Evolutionary conservation across 257 asterid species (phyloP), one percentile per base, ranked within the genome.

Genomic region (Solanum phureja): DNA sequence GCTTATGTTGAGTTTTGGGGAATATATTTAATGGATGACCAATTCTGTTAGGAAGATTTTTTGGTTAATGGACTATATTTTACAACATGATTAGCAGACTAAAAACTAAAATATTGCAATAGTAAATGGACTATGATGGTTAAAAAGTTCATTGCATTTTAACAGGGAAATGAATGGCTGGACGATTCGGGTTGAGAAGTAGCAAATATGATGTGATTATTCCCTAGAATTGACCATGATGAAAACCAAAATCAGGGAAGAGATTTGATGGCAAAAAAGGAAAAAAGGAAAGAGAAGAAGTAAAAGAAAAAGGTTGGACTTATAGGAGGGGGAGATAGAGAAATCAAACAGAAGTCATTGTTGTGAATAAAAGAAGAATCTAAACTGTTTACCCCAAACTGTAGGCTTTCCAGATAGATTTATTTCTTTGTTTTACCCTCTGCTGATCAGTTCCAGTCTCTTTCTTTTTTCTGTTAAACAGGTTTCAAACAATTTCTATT

Each of bases 401-500:
- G 33, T 46, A 18, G 40, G 38, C 24, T 42, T 40, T 42, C 23
- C 35, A 44, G 66, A 29, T 81, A 29, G 42, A 14, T 46, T 44
- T 5, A 81, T 81, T 46, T 81, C 18, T 8, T 46, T 81, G 85
- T 81, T 27, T 49, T 24, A 46, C 14, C 42, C 29, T 44, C 66
- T 29, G 85, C 42, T 81, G 42, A 49, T 81, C 8, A 81, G 85
- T 29, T 81, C 40, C 68, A 4, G 24, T 44, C 52, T 14, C 3
- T 46, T 16, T 81, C 4, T 46, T 87, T 58, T 87, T 71, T 69
- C 21, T 33, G 12, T 72, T 34, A 18, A 84, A 34, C 24, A 96
- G 99, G 98, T 96, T 27, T 96, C 99, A 49, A 95, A 94, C 87
- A 96, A 93, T 91, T 96, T 95, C 94, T 95, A 95, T 92, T 96